Evolutionary conservation across 371 early-diverging fungal genomes (phyloP), one percentile per base, ranked within the genome.

Genomic region (Rhizopus sp.): DNA sequence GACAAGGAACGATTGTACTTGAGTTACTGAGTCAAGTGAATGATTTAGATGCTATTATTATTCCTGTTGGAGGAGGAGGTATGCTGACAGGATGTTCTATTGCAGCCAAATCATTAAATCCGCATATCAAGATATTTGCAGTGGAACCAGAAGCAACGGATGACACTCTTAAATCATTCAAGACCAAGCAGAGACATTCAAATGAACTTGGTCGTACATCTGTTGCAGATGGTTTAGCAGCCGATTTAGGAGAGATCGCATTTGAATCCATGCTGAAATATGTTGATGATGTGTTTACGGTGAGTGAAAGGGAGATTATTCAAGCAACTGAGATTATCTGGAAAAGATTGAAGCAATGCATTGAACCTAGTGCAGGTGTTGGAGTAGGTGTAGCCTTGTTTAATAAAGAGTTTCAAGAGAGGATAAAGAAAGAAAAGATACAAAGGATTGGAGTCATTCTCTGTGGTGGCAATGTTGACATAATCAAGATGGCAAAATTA

Each of bases 31-130:
- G 62, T 3, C 86, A 87, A 58, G 64, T 69, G 3, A 53, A 63
- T 6, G 67, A 69, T 13, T 58, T 85, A 23, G 85, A 86, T 60
- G 55, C 62, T 40, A 50, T 85, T 7, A 59, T 86, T 34, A 63
- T 81, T 7, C 82, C 83, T 31, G 77, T 77, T 0, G 85, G 85
- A 7, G 85, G 81, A 1, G 82, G 84, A 29, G 87, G 87, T 33
- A 70, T 86, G 83, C 34, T 86, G 2, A 70, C 82, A 4, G 87
- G 87, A 1, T 78, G 75, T 42, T 34, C 77, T 4, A 60, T 79
- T 31, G 83, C 83, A 4, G 76, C 73, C 34, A 76, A 77, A 53
- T 46, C 66, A 13, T 32, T 78, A 8, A 64, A 56, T 3, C 76
- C 78, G 1, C 23, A 51, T 0, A 66, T 75, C 34, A 60, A 63